A percentile compares a stretch with the other conserved stretches of the same genome.
phyloP scores from a whole-genome alignment of 2,329 filamentous ascomycete genomes.

The Graphium sp. region DNA sequence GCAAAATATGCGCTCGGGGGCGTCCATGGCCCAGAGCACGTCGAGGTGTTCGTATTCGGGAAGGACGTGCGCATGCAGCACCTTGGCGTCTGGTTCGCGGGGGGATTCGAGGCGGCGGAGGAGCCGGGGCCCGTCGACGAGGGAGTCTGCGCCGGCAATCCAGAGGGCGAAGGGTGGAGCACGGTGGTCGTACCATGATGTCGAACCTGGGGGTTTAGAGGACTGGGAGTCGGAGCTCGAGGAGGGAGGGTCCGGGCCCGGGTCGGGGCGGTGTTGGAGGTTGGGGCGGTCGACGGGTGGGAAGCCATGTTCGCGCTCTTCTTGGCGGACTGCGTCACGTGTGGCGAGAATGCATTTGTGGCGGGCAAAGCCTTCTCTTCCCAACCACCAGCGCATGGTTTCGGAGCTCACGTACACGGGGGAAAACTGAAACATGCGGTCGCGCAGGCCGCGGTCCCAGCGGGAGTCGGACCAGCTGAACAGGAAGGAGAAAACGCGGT shows the following conservation, averaged over 20 bases:
- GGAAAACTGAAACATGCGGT: slow-evolving; percentile 82
- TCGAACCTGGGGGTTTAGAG: slow-evolving; percentile 24
- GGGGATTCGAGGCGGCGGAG: slow-evolving; percentile 59
- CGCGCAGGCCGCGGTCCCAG: slow-evolving; percentile 66
- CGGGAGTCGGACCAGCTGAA: slow-evolving; percentile 75
- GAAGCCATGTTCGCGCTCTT: too few species aligned
- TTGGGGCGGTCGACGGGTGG: slow-evolving; percentile 20
- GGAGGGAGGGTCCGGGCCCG: slow-evolving; percentile 3
- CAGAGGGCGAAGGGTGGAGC: slow-evolving; percentile 77
- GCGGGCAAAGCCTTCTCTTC: slow-evolving; percentile 59
- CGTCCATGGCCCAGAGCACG: slow-evolving; percentile 89
- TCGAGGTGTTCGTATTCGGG: slow-evolving; percentile 87
- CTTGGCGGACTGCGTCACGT: slow-evolving; percentile 45
- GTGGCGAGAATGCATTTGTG: slow-evolving; percentile 82
- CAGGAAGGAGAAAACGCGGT: slow-evolving; percentile 75
- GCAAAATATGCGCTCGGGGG: slow-evolving; percentile 62
- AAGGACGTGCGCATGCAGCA: slow-evolving; percentile 72
- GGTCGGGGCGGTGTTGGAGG: slow-evolving; percentile 5
- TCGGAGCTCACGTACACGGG: slow-evolving; percentile 83
- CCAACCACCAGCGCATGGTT: slow-evolving; percentile 92
- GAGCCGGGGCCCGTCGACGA: slow-evolving; percentile 68
- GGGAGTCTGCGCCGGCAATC: slow-evolving; percentile 67
- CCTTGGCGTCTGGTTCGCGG: slow-evolving; percentile 61
- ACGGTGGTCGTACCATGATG: slow-evolving; percentile 67
- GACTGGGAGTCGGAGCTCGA: too few species aligned